Base-by-base conservation (phyloP, 306 rosid genomes). In the Castanea mollissima region DNA sequence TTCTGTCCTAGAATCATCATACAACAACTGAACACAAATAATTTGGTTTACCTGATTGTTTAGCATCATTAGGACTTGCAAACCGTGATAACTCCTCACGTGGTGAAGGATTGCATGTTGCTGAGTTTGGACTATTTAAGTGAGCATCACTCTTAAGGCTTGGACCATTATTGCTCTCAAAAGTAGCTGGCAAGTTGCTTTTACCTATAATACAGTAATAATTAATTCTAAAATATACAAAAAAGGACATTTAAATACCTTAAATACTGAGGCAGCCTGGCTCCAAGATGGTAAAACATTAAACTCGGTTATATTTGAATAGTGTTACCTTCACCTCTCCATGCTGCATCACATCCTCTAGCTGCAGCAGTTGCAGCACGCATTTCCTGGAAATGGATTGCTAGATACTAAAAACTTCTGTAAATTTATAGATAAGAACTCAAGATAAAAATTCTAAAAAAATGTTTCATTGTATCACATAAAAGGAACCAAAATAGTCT, bases 1-100 rank as follows among this genome's bases (percentile, higher is more conserved):
- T 67, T 35, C 72, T 19, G 27, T 67, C 72, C 27, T 35, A 35
- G 23, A 19, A 67, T 34, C 49, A 34, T 34, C 72, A 19, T 35
- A 34, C 23, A 67, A 35, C 6, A 67, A 35, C 11, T 67, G 44
- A 67, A 34, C 20, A 32, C 15, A 59, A 59, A 35, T 34, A 11
- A 35, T 19, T 31, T 31, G 54, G 20, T 46, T 38, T 88, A 92
- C 99, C 96, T 86, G 96, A 80, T 80, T 90, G 90, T 80, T 75
- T 80, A 23, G 25, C 81, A 69, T 74, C 86, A 85, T 80, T 81
- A 74, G 87, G 83, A 77, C 86, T 80, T 56, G 86, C 78, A 85
- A 89, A 88, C 74, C 90, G 92, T 1, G 92, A 91, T 82, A 92
- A 91, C 71, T 89, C 91, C 34, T 92, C 92, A 16, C 69, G 86